Evolutionary conservation across 371 early-diverging fungal species (phyloP).

Genomic region (Mortierella sp.): DNA sequence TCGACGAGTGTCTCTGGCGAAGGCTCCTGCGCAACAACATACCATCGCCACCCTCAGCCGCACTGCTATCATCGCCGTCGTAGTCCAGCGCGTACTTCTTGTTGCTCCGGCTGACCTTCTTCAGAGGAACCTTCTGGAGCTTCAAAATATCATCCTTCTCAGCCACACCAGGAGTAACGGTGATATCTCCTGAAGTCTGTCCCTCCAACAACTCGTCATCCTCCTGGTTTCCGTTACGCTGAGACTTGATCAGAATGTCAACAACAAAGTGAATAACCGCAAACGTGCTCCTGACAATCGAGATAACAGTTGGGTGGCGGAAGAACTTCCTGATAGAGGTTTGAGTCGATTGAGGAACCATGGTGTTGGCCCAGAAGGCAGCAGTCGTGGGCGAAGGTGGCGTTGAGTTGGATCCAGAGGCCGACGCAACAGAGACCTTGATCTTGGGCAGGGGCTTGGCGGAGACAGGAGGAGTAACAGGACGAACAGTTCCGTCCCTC

Average conservation of each 20-base stretch:
- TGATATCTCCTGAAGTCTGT: slow-evolving; percentile 8
- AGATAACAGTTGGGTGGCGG: slow-evolving; percentile 52
- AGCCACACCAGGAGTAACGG: not conserved
- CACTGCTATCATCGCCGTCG: slow-evolving; percentile 56
- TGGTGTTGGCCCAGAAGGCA: slow-evolving; percentile 53
- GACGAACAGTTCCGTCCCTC: slow-evolving; percentile 71
- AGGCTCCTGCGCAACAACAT: slow-evolving; percentile 26
- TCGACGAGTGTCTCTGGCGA: slow-evolving; percentile 10
- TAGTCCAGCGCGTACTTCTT: slow-evolving; percentile 39
- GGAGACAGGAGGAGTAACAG: slow-evolving; percentile 19
- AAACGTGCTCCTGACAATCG: slow-evolving; percentile 40
- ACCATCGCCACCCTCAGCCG: slow-evolving; percentile 37
- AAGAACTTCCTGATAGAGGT: slow-evolving; percentile 53
- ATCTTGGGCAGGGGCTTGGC: slow-evolving; percentile 28
- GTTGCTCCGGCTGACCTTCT: slow-evolving; percentile 18
- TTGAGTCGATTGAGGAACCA: slow-evolving; percentile 52
- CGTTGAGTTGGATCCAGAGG: not conserved
- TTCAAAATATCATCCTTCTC: slow-evolving; percentile 41
- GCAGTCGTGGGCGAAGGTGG: slow-evolving; percentile 43
- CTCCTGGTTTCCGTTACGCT: slow-evolving; percentile 57
- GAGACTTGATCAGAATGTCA: slow-evolving; percentile 59
- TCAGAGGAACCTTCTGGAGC: slow-evolving; percentile 31
- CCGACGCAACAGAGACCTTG: slow-evolving; percentile 1
- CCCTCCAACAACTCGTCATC: slow-evolving; percentile 26
- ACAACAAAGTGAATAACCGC: slow-evolving; percentile 56